Evolutionary conservation across 805 yeast genomes (phyloP), one percentile per base, ranked within the genome.

Genomic region (Spathaspora sp.): DNA sequence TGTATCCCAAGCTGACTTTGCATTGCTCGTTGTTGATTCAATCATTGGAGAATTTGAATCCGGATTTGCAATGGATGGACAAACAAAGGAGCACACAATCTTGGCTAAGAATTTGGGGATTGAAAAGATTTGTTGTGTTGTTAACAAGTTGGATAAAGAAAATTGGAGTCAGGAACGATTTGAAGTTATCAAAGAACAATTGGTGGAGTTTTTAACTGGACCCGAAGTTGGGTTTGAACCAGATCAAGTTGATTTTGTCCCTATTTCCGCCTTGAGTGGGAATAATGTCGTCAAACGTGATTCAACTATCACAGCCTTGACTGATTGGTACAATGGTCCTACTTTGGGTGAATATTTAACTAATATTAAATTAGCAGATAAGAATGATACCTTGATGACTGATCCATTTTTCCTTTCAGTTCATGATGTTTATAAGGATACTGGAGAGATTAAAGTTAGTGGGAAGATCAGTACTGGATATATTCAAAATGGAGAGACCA

Each of bases 1-100:
- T 28, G 86, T 88, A 1, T 70, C 87, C 2, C 91, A 86, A 60
- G 92, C 94, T 0, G 94, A 88, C 60, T 65, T 84, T 43, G 92
- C 92, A 0, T 72, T 88, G 16, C 72, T 87, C 40, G 89, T 88
- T 10, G 81, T 88, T 17, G 96, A 89, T 63, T 65, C 88, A 2
- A 73, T 77, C 42, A 71, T 74, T 1, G 82, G 85, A 39, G 90
- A 87, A 18, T 87, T 86, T 61, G 92, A 87, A 65, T 73, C 83
- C 9, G 90, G 91, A 0, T 85, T 85, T 57, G 65, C 73, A 16
- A 72, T 79, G 55, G 82, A 80, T 59, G 93, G 94, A 1, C 92
- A 87, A 65, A 87, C 93, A 4, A 86, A 81, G 58, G 96, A 88
- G 62, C 96, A 88, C 61, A 81, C 90, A 1, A 68, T 85, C 9